A percentile compares a stretch with the other conserved stretches of the same genome.
Conservation (phyloP, 768 basidiomycete species). For the Coprinellus aureogranulatus region DNA sequence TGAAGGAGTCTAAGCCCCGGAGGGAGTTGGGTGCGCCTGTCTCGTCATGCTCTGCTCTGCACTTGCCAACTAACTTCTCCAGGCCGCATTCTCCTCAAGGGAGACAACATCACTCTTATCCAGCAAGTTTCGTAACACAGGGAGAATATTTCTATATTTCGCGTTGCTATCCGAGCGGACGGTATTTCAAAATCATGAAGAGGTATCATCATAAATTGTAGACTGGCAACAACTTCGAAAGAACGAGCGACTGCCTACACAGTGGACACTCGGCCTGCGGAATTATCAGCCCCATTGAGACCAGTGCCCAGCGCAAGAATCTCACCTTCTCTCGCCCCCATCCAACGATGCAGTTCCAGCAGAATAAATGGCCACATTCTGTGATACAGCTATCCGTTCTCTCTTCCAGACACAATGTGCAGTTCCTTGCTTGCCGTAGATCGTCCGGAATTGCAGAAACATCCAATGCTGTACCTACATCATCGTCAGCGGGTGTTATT, state of each 20-base stretch:
- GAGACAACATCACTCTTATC: slow-evolving; percentile 98
- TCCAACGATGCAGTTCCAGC: slow-evolving; percentile 85
- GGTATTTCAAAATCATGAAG: slow-evolving; percentile 5
- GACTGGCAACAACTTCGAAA: slow-evolving; percentile 71
- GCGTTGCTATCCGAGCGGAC: slow-evolving; percentile 1
- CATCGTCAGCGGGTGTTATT: slow-evolving; percentile 63
- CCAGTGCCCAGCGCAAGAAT: background rate
- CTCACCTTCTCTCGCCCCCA: slow-evolving; percentile 85
- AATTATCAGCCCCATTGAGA: slow-evolving; percentile 1
- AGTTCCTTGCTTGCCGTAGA: slow-evolving; percentile 60
- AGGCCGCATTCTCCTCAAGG: slow-evolving; percentile 96
- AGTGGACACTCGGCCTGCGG: slow-evolving; percentile 79
- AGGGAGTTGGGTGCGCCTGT: slow-evolving; percentile 70
- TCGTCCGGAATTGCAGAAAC: slow-evolving; percentile 51
- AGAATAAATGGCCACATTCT: slow-evolving; percentile 88
- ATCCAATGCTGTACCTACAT: slow-evolving; percentile 65
- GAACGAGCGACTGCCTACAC: slow-evolving; percentile 72
- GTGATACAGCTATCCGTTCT: slow-evolving; percentile 79
- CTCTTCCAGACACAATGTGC: slow-evolving; percentile 84
- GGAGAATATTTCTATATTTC: background rate
- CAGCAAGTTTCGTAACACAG: slow-evolving; percentile 49
- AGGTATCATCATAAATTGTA: slow-evolving; percentile 66
- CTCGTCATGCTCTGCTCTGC: slow-evolving; percentile 1
- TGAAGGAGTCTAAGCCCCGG: slow-evolving; percentile 84
- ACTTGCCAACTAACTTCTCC: slow-evolving; percentile 8